These are phyloP conservation scores for Escovopsis sp. DNA, from an alignment of 2,329 filamentous ascomycete genomes.

Conservation along the genomic window DNA sequence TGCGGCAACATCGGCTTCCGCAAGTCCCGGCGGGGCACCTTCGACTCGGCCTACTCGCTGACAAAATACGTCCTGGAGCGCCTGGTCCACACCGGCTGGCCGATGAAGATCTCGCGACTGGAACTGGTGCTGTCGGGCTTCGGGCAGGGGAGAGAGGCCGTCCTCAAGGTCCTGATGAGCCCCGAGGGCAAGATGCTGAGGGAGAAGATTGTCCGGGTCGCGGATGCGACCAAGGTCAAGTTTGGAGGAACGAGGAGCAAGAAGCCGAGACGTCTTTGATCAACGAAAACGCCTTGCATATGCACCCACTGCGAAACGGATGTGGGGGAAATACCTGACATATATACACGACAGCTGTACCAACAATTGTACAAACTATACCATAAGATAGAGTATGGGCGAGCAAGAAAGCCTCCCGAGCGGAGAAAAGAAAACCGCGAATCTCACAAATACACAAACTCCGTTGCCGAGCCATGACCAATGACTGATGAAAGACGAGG, in stretches of 20 bases:
- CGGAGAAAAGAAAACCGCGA: no score
- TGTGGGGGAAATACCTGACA: neutral
- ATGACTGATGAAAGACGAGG: no score
- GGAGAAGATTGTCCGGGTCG: slow-evolving; percentile 60
- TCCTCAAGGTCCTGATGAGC: slow-evolving; percentile 77
- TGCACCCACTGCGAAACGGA: slow-evolving; percentile 1
- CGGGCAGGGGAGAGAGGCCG: slow-evolving; percentile 73
- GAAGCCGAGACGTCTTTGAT: slow-evolving; percentile 61
- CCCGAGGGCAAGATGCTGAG: slow-evolving; percentile 66
- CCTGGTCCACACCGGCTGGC: slow-evolving; percentile 68
- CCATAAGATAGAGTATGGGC: slow-evolving; percentile 11
- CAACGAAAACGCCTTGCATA: no score
- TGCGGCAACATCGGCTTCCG: slow-evolving; percentile 85
- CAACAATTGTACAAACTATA: slow-evolving; percentile 21
- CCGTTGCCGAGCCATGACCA: no score
- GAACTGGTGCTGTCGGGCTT: slow-evolving; percentile 79
- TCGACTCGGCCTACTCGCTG: slow-evolving; percentile 87
- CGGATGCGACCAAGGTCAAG: slow-evolving; percentile 81
- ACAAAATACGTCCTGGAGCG: slow-evolving; percentile 69
- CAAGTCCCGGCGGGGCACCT: slow-evolving; percentile 65
- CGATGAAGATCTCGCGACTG: slow-evolving; percentile 58
- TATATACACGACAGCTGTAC: slow-evolving; percentile 15
- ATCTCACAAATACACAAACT: no score
- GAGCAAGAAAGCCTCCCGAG: slow-evolving; percentile 3
- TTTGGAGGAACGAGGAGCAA: slow-evolving; percentile 86